Base-by-base conservation (phyloP, 164 flowering plant species). In the Magnolia kwangsiensis region DNA sequence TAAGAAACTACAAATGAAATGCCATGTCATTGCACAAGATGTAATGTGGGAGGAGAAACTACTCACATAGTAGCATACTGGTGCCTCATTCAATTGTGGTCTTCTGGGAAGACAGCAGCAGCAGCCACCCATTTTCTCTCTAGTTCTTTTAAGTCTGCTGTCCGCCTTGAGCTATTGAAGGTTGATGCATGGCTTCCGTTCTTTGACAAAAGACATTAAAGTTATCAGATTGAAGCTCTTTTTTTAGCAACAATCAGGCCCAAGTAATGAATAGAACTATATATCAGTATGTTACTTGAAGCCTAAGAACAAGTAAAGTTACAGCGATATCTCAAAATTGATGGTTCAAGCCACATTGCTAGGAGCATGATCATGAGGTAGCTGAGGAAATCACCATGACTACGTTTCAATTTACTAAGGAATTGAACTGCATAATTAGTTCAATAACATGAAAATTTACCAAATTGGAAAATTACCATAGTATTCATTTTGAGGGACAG, bases 41-140 rank as follows among this genome's bases (percentile, higher is more conserved):
- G 19, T 55, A 9, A 55, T 55, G 61, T 11, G 72, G 50, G 64
- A 13, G 69, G 21, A 83, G 72, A 81, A 69, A 69, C 51, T 78
- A 87, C 89, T 78, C 23, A 89, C 98, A 82, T 93, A 91, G 78
- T 89, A 91, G 83, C 89, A 93, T 45, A 89, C 83, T 21, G 93
- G 92, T 74, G 88, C 74, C 72, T 87, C 91, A 75, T 84, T 88
- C 50, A 88, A 82, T 78, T 87, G 90, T 65, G 76, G 67, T 71
- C 83, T 72, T 81, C 82, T 77, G 69, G 83, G 77, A 67, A 76
- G 72, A 79, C 82, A 81, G 74, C 85, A 83, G 80, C 97, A 92
- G 85, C 97, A 92, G 69, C 95, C 95, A 76, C 97, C 97, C 97
- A 92, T 92, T 71, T 76, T 76, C 78, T 63, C 37, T 72, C 81